phyloP scores from a whole-genome alignment of 495 filamentous ascomycete genomes.

The Staphylotrichum tortipilum region DNA sequence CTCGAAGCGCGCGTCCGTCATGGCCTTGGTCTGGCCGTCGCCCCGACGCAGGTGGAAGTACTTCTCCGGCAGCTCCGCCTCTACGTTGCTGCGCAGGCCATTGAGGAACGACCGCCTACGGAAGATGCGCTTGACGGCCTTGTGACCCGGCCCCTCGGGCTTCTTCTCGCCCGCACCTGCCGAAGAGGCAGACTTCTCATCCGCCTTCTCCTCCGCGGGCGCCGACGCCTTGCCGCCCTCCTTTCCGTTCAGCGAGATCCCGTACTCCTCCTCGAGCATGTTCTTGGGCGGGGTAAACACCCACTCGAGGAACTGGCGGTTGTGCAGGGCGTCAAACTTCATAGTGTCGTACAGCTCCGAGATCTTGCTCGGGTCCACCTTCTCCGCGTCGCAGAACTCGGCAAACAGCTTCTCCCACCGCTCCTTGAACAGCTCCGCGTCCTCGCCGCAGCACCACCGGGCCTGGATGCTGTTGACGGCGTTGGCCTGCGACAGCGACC shows the following conservation, averaged over 20 bases:
- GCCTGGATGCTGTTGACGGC: conserved; percentile 64
- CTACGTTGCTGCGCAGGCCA: conserved; percentile 27
- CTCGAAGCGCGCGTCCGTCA: conserved; percentile 73
- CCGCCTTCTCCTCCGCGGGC: conserved; percentile 21
- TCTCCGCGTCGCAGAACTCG: conserved; percentile 93
- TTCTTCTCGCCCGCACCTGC: conserved; percentile 24
- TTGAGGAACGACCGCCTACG: conserved; percentile 43
- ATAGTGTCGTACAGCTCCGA: conserved; percentile 97
- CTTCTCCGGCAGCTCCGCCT: conserved; percentile 46
- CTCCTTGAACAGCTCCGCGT: conserved; percentile 88
- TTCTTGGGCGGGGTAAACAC: conserved; percentile 77
- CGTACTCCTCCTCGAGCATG: conserved; percentile 57
- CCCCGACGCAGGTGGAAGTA: conserved; percentile 86
- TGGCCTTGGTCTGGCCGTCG: conserved; percentile 65
- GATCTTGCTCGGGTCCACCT: conserved; percentile 96
- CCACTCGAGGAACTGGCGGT: conserved; percentile 94
- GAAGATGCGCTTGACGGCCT: conserved; percentile 45
- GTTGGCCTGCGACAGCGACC: conserved; percentile 48
- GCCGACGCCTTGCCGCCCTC: conserved; percentile 27
- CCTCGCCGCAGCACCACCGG: conserved; percentile 94
- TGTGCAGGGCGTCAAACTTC: conserved; percentile 98
- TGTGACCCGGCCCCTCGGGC: conserved; percentile 26
- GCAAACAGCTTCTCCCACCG: conserved; percentile 97
- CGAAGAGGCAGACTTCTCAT: neutral
- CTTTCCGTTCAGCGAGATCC: conserved; percentile 28